phyloP scores from a whole-genome alignment of 1,139 yeast species.

The Debaryomyces nepalensis region DNA sequence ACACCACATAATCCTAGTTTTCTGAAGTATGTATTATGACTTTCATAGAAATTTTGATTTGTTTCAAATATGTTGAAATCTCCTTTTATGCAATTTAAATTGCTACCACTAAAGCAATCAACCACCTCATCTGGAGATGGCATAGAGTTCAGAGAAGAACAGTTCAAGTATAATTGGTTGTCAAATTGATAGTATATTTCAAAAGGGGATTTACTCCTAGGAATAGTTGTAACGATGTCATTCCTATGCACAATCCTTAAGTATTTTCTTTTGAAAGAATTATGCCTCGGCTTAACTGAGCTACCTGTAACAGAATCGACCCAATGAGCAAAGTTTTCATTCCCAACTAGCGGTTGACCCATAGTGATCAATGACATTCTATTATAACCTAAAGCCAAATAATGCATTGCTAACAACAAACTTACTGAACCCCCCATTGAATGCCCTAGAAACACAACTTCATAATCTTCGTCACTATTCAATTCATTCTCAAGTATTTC shows the following conservation, averaged over 20 bases:
- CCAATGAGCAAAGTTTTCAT: constrained; percentile 43
- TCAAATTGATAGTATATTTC: constrained; percentile 44
- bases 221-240: constrained; percentile 52
- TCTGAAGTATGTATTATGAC: constrained; percentile 54
- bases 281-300: constrained; percentile 22
- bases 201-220: constrained; percentile 31
- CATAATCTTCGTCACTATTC: constrained; percentile 30
- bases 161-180: constrained; percentile 52
- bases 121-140: constrained; percentile 37
- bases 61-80: constrained; percentile 32
- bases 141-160: constrained; percentile 30
- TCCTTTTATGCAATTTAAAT: constrained; percentile 41
- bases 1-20: constrained; percentile 53
- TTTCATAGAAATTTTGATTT: constrained; percentile 35
- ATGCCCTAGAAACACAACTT: constrained; percentile 51
- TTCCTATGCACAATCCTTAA: constrained; percentile 50
- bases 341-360: constrained; percentile 59
- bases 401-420: constrained; percentile 42
- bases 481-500: constrained; percentile 30
- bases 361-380: constrained; percentile 45
- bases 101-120: constrained; percentile 38
- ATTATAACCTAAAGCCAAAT: constrained; percentile 39
- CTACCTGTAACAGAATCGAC: constrained; percentile 42
- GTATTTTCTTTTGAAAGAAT: constrained; percentile 32
- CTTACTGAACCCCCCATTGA: constrained; percentile 58